Evolutionary conservation across 2,329 filamentous ascomycete species (phyloP).

Genomic region (Hortaea sp.): DNA sequence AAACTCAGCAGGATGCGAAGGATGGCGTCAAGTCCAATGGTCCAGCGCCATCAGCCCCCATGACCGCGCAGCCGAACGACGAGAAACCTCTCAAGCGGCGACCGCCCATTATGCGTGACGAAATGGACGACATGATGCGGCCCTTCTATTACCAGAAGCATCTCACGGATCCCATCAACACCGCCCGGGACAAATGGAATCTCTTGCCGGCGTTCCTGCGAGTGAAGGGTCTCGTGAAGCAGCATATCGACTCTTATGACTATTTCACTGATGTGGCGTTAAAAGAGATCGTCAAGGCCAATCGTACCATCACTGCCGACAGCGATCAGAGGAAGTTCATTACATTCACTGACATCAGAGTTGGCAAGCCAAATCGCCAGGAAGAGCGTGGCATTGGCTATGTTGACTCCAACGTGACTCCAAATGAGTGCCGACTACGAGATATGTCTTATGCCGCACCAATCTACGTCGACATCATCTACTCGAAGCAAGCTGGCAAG

Average conservation of each 20-base stretch:
- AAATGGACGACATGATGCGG: conserved; percentile 51
- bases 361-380: conserved; percentile 68
- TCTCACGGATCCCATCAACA: conserved; percentile 59
- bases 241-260: conserved; percentile 98
- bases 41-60: not conserved
- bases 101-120: conserved; percentile 20
- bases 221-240: conserved; percentile 92
- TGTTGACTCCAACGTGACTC: conserved; percentile 60
- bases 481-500: conserved; percentile 68
- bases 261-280: conserved; percentile 95
- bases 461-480: conserved; percentile 85
- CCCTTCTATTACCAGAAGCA: conserved; percentile 62
- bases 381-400: conserved; percentile 64
- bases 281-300: conserved; percentile 91
- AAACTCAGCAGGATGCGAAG: not conserved
- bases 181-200: conserved; percentile 86
- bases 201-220: conserved; percentile 94
- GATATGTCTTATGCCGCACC: conserved; percentile 98
- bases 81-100: conserved; percentile 12
- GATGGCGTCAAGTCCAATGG: not conserved
- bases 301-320: conserved; percentile 75
- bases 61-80: not conserved
- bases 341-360: conserved; percentile 59
- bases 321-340: conserved; percentile 62
- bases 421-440: conserved; percentile 90